phyloP scores from a whole-genome alignment of 192 early-diverging fungal species.

The Piromyces finnis region DNA sequence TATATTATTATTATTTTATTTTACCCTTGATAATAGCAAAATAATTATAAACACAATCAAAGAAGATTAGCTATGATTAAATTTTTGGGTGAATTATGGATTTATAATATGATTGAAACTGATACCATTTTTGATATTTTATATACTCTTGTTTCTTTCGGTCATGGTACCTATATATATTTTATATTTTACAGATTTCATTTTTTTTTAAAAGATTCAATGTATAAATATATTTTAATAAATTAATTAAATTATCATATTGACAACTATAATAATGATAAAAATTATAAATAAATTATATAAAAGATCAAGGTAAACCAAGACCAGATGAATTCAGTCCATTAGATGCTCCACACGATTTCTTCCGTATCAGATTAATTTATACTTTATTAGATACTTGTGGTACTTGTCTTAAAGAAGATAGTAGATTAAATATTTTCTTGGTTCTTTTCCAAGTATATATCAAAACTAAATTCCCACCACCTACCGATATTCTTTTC shows the following conservation, averaged over 20 bases:
- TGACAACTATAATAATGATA: too few species aligned
- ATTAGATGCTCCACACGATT: conserved; percentile 68
- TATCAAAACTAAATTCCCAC: neutral
- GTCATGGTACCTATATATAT: conserved; percentile 44
- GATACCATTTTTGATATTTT: conserved; percentile 66
- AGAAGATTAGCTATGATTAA: conserved; percentile 57
- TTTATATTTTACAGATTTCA: neutral
- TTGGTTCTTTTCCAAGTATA: conserved; percentile 61
- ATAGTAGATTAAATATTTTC: conserved; percentile 36
- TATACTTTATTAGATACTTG: conserved; percentile 78
- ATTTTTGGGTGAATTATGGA: conserved; percentile 84
- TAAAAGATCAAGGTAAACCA: conserved; percentile 29
- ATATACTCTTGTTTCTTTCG: conserved; percentile 62
- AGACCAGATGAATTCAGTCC: conserved; percentile 26
- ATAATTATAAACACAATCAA: conserved; percentile 87
- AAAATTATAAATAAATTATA: neutral
- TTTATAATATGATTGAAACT: conserved; percentile 69
- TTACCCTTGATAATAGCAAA: too few species aligned
- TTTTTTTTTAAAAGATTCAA: too few species aligned
- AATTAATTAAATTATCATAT: too few species aligned
- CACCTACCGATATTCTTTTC: neutral
- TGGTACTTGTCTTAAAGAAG: conserved; percentile 61
- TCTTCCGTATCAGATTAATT: conserved; percentile 76
- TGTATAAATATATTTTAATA: too few species aligned
- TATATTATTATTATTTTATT: too few species aligned